These are phyloP conservation scores for Phialocephala subalpina DNA, from an alignment of 2,329 filamentous ascomycete genomes.

Conservation along the genomic window DNA sequence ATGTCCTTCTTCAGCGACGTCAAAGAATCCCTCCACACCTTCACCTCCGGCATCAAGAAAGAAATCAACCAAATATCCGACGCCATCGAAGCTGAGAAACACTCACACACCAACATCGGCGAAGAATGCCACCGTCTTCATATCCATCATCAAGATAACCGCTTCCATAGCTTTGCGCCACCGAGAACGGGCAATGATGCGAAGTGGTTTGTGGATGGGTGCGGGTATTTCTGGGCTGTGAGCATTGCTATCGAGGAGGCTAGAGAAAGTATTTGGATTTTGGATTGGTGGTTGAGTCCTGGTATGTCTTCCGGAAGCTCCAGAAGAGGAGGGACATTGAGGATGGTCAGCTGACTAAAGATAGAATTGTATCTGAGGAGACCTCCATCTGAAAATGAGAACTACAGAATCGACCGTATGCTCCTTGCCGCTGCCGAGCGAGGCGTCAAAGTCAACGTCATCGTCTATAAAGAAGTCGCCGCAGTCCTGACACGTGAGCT, in stretches of 20 bases:
- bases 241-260: constrained; percentile 81
- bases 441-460: constrained; percentile 83
- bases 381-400: constrained; percentile 81
- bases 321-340: background rate
- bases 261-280: constrained; percentile 77
- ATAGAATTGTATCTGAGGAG: constrained; percentile 83
- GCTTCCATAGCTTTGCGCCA: constrained; percentile 75
- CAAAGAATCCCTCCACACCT: constrained; percentile 30
- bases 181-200: constrained; percentile 74
- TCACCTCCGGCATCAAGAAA: constrained; percentile 31
- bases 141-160: constrained; percentile 55
- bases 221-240: constrained; percentile 86
- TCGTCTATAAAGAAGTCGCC: constrained; percentile 92
- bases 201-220: constrained; percentile 91
- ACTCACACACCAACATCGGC: constrained; percentile 54
- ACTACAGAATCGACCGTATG: constrained; percentile 85
- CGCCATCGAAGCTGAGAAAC: constrained; percentile 49
- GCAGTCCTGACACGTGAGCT: constrained; percentile 81
- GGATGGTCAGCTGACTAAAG: constrained; percentile 13
- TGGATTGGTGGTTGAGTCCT: constrained; percentile 91
- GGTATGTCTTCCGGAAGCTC: constrained; percentile 24
- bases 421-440: constrained; percentile 82
- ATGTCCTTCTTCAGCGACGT: constrained; percentile 36
- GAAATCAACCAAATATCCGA: constrained; percentile 27
- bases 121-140: constrained; percentile 51